phyloP scores from a whole-genome alignment of 345 rosid genomes.

The Eucalyptus viminalis region DNA sequence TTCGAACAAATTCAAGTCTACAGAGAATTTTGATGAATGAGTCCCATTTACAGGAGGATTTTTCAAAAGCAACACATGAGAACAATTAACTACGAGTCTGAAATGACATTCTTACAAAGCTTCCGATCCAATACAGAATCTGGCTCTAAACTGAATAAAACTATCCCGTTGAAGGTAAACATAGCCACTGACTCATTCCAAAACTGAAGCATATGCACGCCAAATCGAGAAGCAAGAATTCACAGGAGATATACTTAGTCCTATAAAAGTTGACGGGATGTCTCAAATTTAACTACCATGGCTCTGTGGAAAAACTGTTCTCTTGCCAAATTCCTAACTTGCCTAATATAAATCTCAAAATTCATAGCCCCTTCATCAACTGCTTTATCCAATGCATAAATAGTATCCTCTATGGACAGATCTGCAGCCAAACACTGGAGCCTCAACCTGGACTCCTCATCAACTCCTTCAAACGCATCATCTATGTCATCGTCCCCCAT shows the following conservation, averaged over 20 bases:
- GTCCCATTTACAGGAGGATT: neutral
- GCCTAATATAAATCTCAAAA: conserved; percentile 36
- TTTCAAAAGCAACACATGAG: neutral
- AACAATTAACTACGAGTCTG: neutral
- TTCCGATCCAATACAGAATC: neutral
- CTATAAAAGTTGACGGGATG: neutral
- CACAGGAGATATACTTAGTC: neutral
- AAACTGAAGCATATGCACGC: neutral
- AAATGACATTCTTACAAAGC: neutral
- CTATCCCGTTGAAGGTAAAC: neutral
- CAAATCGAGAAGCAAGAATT: neutral
- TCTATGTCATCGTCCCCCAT: conserved; percentile 5
- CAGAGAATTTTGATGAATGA: neutral
- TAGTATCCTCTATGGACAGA: conserved; percentile 45
- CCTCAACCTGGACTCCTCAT: conserved; percentile 6
- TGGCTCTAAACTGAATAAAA: neutral
- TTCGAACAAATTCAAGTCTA: neutral
- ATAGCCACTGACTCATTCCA: neutral
- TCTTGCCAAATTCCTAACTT: conserved; percentile 55
- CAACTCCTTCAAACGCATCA: conserved; percentile 13
- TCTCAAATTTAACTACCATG: neutral
- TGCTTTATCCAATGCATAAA: conserved; percentile 39
- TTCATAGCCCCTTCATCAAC: conserved; percentile 16
- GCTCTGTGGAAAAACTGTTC: conserved; percentile 37
- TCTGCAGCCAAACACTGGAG: conserved; percentile 30